Evolutionary conservation across 148 eudicot species (phyloP).

Genomic region (Dianthus caryophyllus): DNA sequence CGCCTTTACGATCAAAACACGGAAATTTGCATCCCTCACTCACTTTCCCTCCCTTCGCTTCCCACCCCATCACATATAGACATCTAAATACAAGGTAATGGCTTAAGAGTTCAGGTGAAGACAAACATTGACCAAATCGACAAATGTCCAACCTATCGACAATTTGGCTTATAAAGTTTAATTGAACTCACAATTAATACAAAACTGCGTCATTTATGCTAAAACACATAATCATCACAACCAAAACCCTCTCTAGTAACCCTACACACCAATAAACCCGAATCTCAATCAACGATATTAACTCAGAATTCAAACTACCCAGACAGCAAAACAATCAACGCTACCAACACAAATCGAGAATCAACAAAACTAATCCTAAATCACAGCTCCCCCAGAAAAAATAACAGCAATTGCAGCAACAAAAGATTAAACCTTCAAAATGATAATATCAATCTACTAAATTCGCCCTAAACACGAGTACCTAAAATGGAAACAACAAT

Average conservation of each 20-base stretch:
- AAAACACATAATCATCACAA: not conserved
- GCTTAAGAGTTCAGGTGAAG: too few relatives aligned
- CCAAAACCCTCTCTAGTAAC: not conserved
- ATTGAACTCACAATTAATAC: not conserved
- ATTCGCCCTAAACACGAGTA: too few relatives aligned
- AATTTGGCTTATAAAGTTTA: not conserved
- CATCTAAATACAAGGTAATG: too few relatives aligned
- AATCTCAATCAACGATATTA: not conserved
- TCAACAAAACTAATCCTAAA: slow-evolving; percentile 10
- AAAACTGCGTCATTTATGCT: not conserved
- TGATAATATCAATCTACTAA: too few relatives aligned
- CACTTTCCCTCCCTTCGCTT: too few relatives aligned
- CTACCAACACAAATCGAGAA: not conserved
- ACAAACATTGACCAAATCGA: slow-evolving; percentile 4
- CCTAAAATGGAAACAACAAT: too few relatives aligned
- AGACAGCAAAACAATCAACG: not conserved
- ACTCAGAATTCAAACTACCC: not conserved
- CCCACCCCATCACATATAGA: too few relatives aligned
- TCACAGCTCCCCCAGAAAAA: not conserved
- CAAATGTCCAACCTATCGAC: not conserved
- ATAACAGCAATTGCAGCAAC: not conserved
- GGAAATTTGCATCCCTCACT: too few relatives aligned
- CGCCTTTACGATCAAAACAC: too few relatives aligned
- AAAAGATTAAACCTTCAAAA: slow-evolving; percentile 11
- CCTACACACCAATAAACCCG: not conserved